Conservation (phyloP, 2,329 filamentous ascomycete genomes). For the Colletotrichum destructivum region DNA sequence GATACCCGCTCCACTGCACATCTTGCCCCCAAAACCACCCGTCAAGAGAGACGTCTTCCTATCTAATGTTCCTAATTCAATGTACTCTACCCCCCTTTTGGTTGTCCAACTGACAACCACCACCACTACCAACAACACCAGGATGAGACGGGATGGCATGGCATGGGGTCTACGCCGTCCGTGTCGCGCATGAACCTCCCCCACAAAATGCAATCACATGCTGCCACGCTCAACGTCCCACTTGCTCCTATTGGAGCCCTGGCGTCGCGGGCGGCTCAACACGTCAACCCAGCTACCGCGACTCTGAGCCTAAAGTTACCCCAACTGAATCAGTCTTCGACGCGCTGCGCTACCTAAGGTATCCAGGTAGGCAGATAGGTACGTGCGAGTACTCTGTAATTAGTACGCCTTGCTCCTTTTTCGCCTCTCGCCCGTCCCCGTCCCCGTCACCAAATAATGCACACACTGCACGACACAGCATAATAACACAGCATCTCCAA, state of each 20-base stretch:
- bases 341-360: background rate
- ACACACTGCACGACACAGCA: background rate
- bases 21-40: background rate
- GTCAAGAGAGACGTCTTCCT: background rate
- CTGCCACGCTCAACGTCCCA: slow-evolving; percentile 37
- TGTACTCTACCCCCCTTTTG: no score
- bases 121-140: background rate
- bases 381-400: no score
- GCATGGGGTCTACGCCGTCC: slow-evolving; percentile 7
- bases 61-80: background rate
- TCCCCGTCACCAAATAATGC: background rate
- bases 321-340: slow-evolving; percentile 17
- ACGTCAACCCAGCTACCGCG: slow-evolving; percentile 31
- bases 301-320: slow-evolving; percentile 14
- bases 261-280: slow-evolving; percentile 40
- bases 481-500: slow-evolving; percentile 1
- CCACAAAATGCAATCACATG: slow-evolving; percentile 42
- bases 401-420: background rate
- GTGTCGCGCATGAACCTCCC: slow-evolving; percentile 39
- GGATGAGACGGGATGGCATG: slow-evolving; percentile 9
- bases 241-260: slow-evolving; percentile 38
- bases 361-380: no score
- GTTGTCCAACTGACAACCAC: background rate
- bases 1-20: background rate
- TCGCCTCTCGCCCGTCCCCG: background rate